These are phyloP conservation scores for Podosphaera aphanis DNA, from an alignment of 2,329 filamentous ascomycete species.

Conservation along the genomic window DNA sequence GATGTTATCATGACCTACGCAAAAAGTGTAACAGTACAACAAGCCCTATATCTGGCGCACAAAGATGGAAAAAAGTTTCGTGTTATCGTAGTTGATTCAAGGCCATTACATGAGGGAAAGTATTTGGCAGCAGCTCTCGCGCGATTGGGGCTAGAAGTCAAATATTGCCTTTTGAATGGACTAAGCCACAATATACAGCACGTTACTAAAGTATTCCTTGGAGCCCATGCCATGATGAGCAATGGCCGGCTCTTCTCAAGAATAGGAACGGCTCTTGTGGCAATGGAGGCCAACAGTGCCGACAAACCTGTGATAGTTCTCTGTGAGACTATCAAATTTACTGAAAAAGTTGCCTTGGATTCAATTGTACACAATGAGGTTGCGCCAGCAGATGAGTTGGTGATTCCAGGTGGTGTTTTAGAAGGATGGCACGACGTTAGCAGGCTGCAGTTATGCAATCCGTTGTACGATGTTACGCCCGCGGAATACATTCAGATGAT, in stretches of 20 bases:
- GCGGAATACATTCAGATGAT: conserved; percentile 72
- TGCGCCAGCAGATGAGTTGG: conserved; percentile 45
- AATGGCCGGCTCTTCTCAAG: conserved; percentile 80
- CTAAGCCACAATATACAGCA: conserved; percentile 50
- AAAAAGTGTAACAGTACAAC: conserved; percentile 66
- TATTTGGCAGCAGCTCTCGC: conserved; percentile 48
- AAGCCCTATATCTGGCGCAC: conserved; percentile 52
- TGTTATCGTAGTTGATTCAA: conserved; percentile 63
- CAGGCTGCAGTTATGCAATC: conserved; percentile 39
- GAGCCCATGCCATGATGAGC: conserved; percentile 84
- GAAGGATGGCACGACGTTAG: conserved; percentile 32
- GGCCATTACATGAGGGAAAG: conserved; percentile 46
- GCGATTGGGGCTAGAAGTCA: conserved; percentile 44
- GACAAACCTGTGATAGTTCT: conserved; percentile 69
- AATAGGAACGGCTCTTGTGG: conserved; percentile 67
- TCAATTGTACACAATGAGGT: conserved; percentile 90
- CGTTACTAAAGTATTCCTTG: conserved; percentile 44
- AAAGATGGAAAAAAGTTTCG: conserved; percentile 49
- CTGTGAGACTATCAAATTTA: conserved; percentile 89
- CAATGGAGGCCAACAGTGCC: conserved; percentile 54
- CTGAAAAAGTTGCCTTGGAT: conserved; percentile 70
- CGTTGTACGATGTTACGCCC: conserved; percentile 83
- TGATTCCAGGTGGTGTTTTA: conserved; percentile 18
- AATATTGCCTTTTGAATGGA: conserved; percentile 62
- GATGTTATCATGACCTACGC: conserved; percentile 75